Percentiles rank a stretch among this genome's conserved stretches.
Evolutionary conservation across 202 grass and related monocot species (phyloP).

Genomic region (Dendrocalamus latiflorus): DNA sequence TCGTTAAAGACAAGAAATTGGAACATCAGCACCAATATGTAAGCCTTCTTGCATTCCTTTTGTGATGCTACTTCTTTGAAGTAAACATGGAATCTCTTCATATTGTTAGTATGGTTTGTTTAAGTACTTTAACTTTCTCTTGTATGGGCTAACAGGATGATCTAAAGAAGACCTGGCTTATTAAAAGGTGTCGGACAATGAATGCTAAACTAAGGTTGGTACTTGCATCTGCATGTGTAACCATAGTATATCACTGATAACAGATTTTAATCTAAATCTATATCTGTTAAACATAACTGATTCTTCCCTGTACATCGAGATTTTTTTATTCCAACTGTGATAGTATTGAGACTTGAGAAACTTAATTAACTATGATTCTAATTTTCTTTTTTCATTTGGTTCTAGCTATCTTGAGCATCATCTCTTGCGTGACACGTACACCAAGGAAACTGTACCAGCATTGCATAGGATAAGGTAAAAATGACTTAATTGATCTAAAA

Average conservation of each 20-base stretch:
- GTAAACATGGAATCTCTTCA: constrained; percentile 3
- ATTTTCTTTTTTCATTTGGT: neutral
- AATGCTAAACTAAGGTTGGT: constrained; percentile 92
- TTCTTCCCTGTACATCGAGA: neutral
- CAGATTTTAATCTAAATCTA: neutral
- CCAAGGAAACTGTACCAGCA: constrained; percentile 90
- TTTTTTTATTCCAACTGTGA: neutral
- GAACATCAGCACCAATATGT: constrained; percentile 97
- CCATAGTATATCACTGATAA: neutral
- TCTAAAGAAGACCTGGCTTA: constrained; percentile 93
- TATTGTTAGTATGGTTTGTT: neutral
- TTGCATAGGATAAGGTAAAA: constrained; percentile 79
- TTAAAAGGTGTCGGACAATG: constrained; percentile 96
- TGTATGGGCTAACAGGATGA: constrained; percentile 72
- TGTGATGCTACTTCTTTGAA: neutral
- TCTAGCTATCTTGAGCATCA: constrained; percentile 91
- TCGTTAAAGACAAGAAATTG: too few species aligned
- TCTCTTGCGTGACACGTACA: constrained; percentile 98
- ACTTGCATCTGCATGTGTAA: neutral
- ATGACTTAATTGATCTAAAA: neutral
- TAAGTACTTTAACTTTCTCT: neutral
- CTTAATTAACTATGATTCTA: neutral
- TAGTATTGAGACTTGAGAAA: neutral
- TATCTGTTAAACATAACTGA: neutral
- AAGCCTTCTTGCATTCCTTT: constrained; percentile 29